These are phyloP conservation scores for Raphanus raphanistrum DNA, from an alignment of 345 rosid genomes.

Conservation along the genomic window DNA sequence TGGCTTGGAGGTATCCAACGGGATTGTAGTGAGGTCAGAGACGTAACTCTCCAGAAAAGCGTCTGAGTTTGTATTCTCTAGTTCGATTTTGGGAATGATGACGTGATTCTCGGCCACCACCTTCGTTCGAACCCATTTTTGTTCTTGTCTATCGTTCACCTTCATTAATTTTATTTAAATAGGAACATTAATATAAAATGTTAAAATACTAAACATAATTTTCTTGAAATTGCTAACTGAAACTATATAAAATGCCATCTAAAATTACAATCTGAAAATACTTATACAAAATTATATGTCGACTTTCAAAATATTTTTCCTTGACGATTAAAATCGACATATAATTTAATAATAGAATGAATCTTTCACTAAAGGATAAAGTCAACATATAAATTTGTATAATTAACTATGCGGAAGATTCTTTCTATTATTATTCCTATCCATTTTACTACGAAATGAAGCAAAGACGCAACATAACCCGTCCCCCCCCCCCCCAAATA, in stretches of 20 bases:
- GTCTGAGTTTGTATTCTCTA: slow-evolving; percentile 49
- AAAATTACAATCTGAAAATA: not conserved
- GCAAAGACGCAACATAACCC: too few species aligned
- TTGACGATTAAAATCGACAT: not conserved
- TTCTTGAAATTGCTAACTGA: not conserved
- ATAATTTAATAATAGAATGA: too few species aligned
- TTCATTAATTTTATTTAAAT: slow-evolving; percentile 10
- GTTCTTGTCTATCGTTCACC: slow-evolving; percentile 48
- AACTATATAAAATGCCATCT: not conserved
- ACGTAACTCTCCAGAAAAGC: slow-evolving; percentile 62
- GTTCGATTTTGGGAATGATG: slow-evolving; percentile 45
- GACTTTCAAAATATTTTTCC: not conserved
- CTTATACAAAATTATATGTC: not conserved
- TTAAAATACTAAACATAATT: not conserved
- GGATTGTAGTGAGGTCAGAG: slow-evolving; percentile 52
- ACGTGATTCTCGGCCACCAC: slow-evolving; percentile 63
- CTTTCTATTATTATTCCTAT: too few species aligned
- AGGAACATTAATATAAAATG: not conserved
- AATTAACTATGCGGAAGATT: too few species aligned
- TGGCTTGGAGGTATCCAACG: slow-evolving; percentile 64
- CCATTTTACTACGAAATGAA: too few species aligned
- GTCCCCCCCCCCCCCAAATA: not conserved
- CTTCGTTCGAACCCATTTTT: slow-evolving; percentile 57
- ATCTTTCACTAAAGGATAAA: too few species aligned
- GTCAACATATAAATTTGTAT: too few species aligned